Percentiles rank a stretch among this genome's conserved stretches.
Conservation (phyloP, 2,329 filamentous ascomycete species). For the Pseudocercospora crystallina region DNA sequence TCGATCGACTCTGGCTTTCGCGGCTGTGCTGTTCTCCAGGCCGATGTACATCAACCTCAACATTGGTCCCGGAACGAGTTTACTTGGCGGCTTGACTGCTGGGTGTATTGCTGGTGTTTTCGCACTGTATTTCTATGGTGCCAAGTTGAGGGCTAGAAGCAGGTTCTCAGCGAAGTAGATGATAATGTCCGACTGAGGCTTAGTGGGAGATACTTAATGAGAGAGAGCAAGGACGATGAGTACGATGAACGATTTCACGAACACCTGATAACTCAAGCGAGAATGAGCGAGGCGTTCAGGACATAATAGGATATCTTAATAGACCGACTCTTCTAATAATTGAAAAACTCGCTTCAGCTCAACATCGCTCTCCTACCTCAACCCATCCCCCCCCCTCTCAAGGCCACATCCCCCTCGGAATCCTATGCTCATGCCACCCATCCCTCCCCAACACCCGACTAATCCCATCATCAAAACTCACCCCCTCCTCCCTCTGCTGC, state of each 20-base stretch:
- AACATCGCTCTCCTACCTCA: too few relatives aligned
- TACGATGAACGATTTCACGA: too few relatives aligned
- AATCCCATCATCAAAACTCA: conserved; percentile 31
- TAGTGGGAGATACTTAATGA: too few relatives aligned
- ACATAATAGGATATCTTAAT: too few relatives aligned
- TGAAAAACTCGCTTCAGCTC: too few relatives aligned
- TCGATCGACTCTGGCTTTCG: conserved; percentile 59
- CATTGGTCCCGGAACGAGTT: conserved; percentile 56
- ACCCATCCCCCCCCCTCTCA: conserved; percentile 5
- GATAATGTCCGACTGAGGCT: too few relatives aligned
- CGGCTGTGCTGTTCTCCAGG: conserved; percentile 59
- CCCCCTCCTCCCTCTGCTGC: conserved; percentile 24
- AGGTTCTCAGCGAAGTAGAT: conserved; percentile 53
- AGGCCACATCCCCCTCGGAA: conserved; percentile 32
- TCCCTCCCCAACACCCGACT: conserved; percentile 31
- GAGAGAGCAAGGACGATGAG: too few relatives aligned
- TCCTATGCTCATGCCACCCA: conserved; percentile 25
- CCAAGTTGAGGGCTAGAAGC: conserved; percentile 55
- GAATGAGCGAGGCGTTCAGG: too few relatives aligned
- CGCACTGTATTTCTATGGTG: conserved; percentile 59
- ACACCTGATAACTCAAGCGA: too few relatives aligned
- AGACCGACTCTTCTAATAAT: too few relatives aligned
- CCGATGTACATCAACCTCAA: conserved; percentile 62
- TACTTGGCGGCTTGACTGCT: conserved; percentile 52
- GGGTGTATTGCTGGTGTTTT: conserved; percentile 49